Conservation (phyloP, 495 filamentous ascomycete genomes). For the Aeminium ludgeri region DNA sequence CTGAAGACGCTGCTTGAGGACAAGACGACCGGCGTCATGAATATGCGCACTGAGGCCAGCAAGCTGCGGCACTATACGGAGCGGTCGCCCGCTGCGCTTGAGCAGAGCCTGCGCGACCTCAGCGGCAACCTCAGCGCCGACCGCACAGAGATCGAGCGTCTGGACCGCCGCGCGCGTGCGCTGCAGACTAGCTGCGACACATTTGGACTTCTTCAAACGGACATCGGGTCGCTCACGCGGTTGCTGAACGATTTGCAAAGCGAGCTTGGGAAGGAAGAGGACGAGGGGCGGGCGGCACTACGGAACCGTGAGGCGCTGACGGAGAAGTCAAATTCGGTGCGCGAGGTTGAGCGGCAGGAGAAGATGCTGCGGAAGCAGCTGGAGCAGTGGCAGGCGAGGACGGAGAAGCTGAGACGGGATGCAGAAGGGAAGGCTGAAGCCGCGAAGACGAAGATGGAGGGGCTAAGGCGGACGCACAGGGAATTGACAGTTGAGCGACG, state of each 20-base stretch:
- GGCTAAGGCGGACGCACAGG: conserved; percentile 64
- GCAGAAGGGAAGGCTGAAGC: conserved; percentile 63
- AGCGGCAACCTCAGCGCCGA: conserved; percentile 57
- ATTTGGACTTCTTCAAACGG: conserved; percentile 63
- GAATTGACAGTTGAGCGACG: conserved; percentile 66
- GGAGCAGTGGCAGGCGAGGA: conserved; percentile 65
- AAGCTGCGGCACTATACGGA: conserved; percentile 85
- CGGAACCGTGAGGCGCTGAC: conserved; percentile 73
- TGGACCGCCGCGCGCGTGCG: conserved; percentile 71
- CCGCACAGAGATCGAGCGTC: conserved; percentile 64
- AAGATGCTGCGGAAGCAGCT: conserved; percentile 68
- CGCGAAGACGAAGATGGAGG: conserved; percentile 78
- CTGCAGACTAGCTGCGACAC: conserved; percentile 86
- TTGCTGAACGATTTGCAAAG: conserved; percentile 71
- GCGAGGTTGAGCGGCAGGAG: conserved; percentile 80
- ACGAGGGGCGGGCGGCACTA: conserved; percentile 59
- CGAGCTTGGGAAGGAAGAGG: conserved; percentile 79
- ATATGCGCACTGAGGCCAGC: conserved; percentile 54
- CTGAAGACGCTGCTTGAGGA: conserved; percentile 61
- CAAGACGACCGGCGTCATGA: conserved; percentile 47
- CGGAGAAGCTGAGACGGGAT: conserved; percentile 57
- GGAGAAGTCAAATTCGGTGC: conserved; percentile 70
- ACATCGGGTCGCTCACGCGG: conserved; percentile 71
- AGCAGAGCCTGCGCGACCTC: conserved; percentile 65
- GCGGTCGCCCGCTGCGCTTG: conserved; percentile 67